Base-by-base conservation (phyloP, 305 asterid species). In the Nicotiana rustica region DNA sequence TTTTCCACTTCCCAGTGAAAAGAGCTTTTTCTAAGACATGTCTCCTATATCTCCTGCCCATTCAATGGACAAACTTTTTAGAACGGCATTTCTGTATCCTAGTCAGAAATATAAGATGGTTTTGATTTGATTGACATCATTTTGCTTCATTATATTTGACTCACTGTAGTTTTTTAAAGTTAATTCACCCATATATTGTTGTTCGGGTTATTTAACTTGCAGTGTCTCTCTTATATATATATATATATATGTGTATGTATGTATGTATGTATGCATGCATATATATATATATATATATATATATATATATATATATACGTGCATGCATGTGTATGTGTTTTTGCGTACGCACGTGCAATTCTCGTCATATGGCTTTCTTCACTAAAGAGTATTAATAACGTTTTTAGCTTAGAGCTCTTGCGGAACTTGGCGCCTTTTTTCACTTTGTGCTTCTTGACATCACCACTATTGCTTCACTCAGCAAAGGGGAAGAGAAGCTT, bases 381-480 rank as follows among this genome's bases (percentile, higher is more conserved):
- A 4, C 17, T 25, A 21, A 19, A 62, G 35, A 19, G 68, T 21
- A 14, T 62, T 21, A 62, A 10, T 62, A 9, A 19, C 3, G 15
- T 19, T 19, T 19, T 62, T 21, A 21, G 36, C 68, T 62, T 62
- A 62, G 35, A 62, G 36, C 36, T 62, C 67, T 21, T 19, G 15
- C 6, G 25, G 67, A 10, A 19, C 15, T 62, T 62, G 67, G 36
- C 5, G 21, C 19, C 56, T 44, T 38, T 69, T 69, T 36, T 21
- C 19, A 19, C 7, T 71, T 25, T 71, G 47, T 7, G 36, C n/a
- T 44, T 18, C 15, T 70, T 41, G 35, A 70, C 60, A 41, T 10
- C 31, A 13, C 57, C 57, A 38, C 78, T 70, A 44, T 70, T 41
- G 59, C 36, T 44, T 70, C 59, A 70, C 78, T 38, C 59, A 10